Percentiles rank a stretch among this genome's conserved stretches.
These are phyloP conservation scores for Candida succiphila DNA, from an alignment of 805 yeast genomes.

Conservation along the genomic window DNA sequence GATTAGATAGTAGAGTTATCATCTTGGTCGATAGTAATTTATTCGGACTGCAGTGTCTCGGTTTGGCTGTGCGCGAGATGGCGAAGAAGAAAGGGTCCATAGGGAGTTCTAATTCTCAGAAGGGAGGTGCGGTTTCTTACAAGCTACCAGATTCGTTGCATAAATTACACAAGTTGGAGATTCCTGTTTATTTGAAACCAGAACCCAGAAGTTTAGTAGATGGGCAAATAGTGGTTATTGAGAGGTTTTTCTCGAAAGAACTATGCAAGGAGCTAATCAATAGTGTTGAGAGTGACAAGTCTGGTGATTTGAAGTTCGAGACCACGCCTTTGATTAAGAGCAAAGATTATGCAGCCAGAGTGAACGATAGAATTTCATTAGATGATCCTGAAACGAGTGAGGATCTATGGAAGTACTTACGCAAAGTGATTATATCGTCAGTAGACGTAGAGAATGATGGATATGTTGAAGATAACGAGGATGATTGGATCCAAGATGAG, in stretches of 20 bases:
- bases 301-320: conserved; percentile 19
- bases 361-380: conserved; percentile 39
- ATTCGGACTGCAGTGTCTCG: no score
- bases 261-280: conserved; percentile 30
- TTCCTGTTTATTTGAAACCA: not conserved
- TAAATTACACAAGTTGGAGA: not conserved
- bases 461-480: conserved; percentile 1
- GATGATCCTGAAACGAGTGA: conserved; percentile 27
- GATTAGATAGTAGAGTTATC: no score
- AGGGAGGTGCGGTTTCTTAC: no score
- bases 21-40: no score
- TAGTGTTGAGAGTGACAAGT: conserved; percentile 14
- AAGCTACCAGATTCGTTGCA: not conserved
- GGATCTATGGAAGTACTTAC: conserved; percentile 34
- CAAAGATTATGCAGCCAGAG: conserved; percentile 45
- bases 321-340: conserved; percentile 40
- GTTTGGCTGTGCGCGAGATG: no score
- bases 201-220: conserved; percentile 12
- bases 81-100: no score
- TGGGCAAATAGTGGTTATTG: conserved; percentile 30
- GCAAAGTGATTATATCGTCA: conserved; percentile 18
- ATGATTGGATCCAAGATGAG: conserved; percentile 12
- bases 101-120: no score
- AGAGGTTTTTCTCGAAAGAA: conserved; percentile 26
- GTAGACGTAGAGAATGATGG: conserved; percentile 16